Evolutionary conservation across 73 alveolate species (phyloP).

Genomic region (Paramecium biaurelia): DNA sequence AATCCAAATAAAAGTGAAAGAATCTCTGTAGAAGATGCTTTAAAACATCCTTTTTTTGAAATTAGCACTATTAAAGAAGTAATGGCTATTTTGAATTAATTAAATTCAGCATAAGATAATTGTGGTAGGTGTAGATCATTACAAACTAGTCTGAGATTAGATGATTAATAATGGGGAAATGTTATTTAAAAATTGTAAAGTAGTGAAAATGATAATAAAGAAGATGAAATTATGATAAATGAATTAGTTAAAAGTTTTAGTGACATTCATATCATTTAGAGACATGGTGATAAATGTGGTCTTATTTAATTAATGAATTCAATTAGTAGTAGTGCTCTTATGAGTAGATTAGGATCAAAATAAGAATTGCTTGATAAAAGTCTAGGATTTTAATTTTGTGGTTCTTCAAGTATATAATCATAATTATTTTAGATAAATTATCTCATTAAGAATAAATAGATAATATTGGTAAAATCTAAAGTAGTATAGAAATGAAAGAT

Average conservation of each 20-base stretch:
- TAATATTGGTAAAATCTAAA: neutral
- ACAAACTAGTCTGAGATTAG: neutral
- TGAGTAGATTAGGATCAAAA: slow-evolving; percentile 1
- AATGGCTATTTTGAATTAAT: neutral
- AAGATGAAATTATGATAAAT: neutral
- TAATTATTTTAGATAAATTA: neutral
- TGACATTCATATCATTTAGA: neutral
- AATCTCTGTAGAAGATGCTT: slow-evolving; percentile 84
- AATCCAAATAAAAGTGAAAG: slow-evolving; percentile 78
- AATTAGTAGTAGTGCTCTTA: neutral
- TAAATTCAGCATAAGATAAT: neutral
- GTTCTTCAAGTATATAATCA: neutral
- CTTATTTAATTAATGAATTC: slow-evolving; percentile 23
- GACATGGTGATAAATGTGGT: neutral
- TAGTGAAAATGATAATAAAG: neutral
- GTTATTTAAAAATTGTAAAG: neutral
- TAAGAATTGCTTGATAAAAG: neutral
- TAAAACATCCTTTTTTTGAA: slow-evolving; percentile 86
- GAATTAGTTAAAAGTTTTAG: neutral
- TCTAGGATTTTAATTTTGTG: neutral
- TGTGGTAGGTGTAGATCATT: slow-evolving; percentile 35
- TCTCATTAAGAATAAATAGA: neutral
- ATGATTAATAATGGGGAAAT: neutral
- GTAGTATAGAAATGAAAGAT: neutral
- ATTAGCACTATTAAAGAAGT: neutral